Conservation (phyloP, 257 asterid genomes). For the Echites panduratus region DNA sequence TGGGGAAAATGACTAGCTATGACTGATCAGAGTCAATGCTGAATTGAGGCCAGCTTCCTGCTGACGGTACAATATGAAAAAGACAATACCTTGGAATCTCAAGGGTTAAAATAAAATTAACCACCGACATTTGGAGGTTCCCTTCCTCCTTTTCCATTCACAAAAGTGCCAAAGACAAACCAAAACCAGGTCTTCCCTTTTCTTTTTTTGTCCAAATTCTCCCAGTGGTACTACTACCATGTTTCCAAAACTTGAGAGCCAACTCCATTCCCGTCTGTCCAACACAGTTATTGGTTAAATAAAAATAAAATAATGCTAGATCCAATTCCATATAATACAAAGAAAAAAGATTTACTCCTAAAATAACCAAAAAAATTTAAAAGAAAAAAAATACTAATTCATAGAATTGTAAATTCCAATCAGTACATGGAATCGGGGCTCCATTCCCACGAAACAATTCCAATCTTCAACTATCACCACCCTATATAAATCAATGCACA, state of each 20-base stretch:
- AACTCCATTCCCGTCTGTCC: too few relatives aligned
- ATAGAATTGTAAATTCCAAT: conserved; percentile 30
- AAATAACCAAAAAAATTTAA: neutral
- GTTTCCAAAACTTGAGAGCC: too few relatives aligned
- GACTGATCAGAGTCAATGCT: neutral
- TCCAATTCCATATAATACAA: too few relatives aligned
- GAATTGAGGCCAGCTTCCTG: neutral
- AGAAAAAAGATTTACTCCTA: neutral
- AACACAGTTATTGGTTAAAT: too few relatives aligned
- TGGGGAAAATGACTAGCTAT: neutral
- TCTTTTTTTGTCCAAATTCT: too few relatives aligned
- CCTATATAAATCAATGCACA: conserved; percentile 35
- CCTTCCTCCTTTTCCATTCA: too few relatives aligned
- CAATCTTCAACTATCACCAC: conserved; percentile 17
- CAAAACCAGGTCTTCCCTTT: too few relatives aligned
- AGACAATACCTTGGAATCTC: neutral
- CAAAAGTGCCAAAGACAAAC: too few relatives aligned
- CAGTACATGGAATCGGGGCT: conserved; percentile 25
- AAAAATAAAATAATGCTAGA: too few relatives aligned
- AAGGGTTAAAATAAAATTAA: neutral
- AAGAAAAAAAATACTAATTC: conserved; percentile 3
- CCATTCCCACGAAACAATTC: conserved; percentile 28
- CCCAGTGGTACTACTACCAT: too few relatives aligned
- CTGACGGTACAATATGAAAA: neutral
- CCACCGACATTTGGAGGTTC: neutral